Evolutionary conservation across 1,284 basidiomycete species (phyloP).

Genomic region (Fomitopsis betulina): DNA sequence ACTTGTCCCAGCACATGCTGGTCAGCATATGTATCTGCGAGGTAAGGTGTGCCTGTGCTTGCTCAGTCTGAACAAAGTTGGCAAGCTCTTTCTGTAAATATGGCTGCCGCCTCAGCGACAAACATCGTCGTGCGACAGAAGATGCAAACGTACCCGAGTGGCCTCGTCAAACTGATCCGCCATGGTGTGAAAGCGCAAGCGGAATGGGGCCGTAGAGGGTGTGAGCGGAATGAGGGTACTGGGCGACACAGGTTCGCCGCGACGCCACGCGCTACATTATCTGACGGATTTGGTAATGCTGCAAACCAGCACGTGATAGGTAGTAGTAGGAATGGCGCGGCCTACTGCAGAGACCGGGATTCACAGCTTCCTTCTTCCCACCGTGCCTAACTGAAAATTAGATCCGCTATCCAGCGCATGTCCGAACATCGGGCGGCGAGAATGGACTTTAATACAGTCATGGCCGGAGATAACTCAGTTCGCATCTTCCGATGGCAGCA

Average conservation of each 20-base stretch:
- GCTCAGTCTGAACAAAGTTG: conserved; percentile 82
- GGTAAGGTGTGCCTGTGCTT: conserved; percentile 81
- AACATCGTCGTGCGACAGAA: neutral
- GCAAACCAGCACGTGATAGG: neutral
- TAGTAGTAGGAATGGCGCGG: neutral
- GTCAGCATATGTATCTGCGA: conserved; percentile 68
- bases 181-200: neutral
- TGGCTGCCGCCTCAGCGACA: neutral
- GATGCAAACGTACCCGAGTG: conserved; percentile 51
- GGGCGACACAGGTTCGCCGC: neutral
- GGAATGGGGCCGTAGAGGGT: neutral
- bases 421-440: neutral
- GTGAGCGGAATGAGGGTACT: neutral
- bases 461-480: neutral
- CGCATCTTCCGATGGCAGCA: neutral
- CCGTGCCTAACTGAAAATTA: neutral
- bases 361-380: neutral
- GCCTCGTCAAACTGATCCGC: conserved; percentile 65
- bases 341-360: neutral
- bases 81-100: conserved; percentile 75
- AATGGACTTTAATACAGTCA: neutral
- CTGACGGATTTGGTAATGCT: neutral
- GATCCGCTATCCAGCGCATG: neutral
- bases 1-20: conserved; percentile 29
- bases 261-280: neutral